Base-by-base conservation (phyloP, 83 land plant species). In the Thuja plicata region DNA sequence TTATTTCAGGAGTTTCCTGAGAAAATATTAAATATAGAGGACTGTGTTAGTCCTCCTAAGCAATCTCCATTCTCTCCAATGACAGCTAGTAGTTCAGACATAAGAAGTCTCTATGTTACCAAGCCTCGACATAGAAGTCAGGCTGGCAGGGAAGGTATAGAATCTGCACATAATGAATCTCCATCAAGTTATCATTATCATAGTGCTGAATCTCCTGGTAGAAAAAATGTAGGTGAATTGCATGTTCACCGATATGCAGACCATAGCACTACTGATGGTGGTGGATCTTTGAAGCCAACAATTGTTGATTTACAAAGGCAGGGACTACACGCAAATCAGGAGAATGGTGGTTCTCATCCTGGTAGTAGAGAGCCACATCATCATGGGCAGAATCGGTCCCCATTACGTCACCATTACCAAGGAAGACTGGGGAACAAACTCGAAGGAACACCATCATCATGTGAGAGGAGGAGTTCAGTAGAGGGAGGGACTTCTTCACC, bases 361-460 rank as follows among this genome's bases (percentile, higher is more conserved):
- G 91, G 91, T 40, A n/a, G 84, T 3, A 81, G 30, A 43, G 52
- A 46, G 24, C 50, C 1, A 41, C 84, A 81, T n/a, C 84, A 43
- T 46, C 84, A 43, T 24, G 48, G 84, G 43, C 84, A 81, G 84
- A 93, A 90, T 17, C 91, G 84, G 1, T 95, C 96, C 32, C 95
- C 96, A 15, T 89, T 89, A 2, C 96, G 91, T 52, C 93, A 86
- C 15, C 90, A 88, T 30, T 50, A 89, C 12, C 93, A 92, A 38
- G 92, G 78, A 89, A 88, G 86, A 52, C 32, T 38, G 50, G 88
- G 82, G 86, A 89, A 66, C 24, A 91, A 83, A 87, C 86, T 79
- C 82, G 89, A 89, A 16, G 88, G 48, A 6, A 85, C 90, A 2
- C 91, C 96, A 32, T 92, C 94, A 12, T 87, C 95, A 19, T 89